phyloP scores from a whole-genome alignment of 225 moss, liverwort and hornwort species.

The Bryum argenteum region DNA sequence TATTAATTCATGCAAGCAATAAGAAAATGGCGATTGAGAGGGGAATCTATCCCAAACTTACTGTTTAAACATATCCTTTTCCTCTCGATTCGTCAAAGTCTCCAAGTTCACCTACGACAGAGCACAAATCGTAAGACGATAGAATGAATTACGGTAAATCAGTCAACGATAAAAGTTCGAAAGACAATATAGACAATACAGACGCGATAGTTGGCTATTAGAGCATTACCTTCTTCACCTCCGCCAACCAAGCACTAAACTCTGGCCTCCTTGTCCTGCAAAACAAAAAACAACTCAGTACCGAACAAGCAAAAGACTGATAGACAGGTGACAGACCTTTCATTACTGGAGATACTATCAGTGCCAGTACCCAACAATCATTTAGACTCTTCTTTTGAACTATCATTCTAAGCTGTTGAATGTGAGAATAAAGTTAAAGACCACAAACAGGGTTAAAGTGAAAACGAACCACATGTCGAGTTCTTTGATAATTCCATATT shows the following conservation, averaged over 20 bases:
- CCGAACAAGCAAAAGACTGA: slow-evolving; percentile 8
- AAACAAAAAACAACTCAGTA: slow-evolving; percentile 6
- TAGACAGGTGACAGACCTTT: neutral
- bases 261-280: slow-evolving; percentile 89
- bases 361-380: no score
- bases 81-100: slow-evolving; percentile 87
- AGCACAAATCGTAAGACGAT: slow-evolving; percentile 23
- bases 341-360: neutral
- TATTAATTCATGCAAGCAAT: slow-evolving; percentile 1
- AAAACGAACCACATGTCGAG: slow-evolving; percentile 86
- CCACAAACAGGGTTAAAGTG: slow-evolving; percentile 12
- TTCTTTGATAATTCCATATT: slow-evolving; percentile 94
- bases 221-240: slow-evolving; percentile 92
- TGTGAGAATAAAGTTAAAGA: no score
- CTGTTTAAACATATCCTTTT: slow-evolving; percentile 99
- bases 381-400: no score
- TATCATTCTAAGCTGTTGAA: no score
- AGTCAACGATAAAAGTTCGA: no score
- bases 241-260: slow-evolving; percentile 93
- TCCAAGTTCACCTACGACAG: slow-evolving; percentile 83
- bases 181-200: neutral
- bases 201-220: neutral
- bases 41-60: slow-evolving; percentile 40
- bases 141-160: no score
- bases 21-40: neutral